Percentiles rank a stretch among this genome's conserved stretches.
These are phyloP conservation scores for Colletotrichum camelliae DNA, from an alignment of 2,329 filamentous ascomycete species.

Conservation along the genomic window DNA sequence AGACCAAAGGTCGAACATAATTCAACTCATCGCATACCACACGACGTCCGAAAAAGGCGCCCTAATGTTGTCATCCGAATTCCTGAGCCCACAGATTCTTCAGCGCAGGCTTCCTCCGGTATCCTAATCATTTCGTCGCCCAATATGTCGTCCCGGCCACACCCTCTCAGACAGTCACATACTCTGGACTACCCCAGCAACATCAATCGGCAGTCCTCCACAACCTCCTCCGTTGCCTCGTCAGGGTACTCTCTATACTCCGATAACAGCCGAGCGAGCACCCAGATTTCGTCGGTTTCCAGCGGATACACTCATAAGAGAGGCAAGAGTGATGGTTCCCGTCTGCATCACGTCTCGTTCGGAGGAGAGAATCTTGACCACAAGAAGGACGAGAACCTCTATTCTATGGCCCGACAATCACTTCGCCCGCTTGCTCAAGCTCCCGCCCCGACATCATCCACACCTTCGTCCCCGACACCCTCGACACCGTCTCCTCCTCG, in stretches of 20 bases:
- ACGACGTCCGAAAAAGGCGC: slow-evolving; percentile 17
- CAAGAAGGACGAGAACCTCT: slow-evolving; percentile 60
- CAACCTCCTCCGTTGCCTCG: slow-evolving; percentile 73
- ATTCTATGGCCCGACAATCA: slow-evolving; percentile 76
- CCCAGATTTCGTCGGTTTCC: slow-evolving; percentile 75
- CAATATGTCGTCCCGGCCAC: slow-evolving; percentile 62
- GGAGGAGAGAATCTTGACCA: slow-evolving; percentile 30
- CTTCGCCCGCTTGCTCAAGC: slow-evolving; percentile 76
- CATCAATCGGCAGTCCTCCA: slow-evolving; percentile 69
- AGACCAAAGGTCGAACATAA: slow-evolving; percentile 4
- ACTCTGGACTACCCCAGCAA: slow-evolving; percentile 51
- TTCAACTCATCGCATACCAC: slow-evolving; percentile 2
- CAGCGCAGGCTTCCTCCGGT: slow-evolving; percentile 27
- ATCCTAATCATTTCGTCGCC: slow-evolving; percentile 22
- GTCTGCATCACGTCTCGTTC: slow-evolving; percentile 45
- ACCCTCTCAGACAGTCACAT: slow-evolving; percentile 63
- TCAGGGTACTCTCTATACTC: slow-evolving; percentile 69
- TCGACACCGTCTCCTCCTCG: slow-evolving; percentile 36
- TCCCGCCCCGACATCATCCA: slow-evolving; percentile 51
- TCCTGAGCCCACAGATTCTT: slow-evolving; percentile 24
- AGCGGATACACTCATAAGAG: slow-evolving; percentile 73
- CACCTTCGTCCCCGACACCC: slow-evolving; percentile 30
- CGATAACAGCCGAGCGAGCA: slow-evolving; percentile 69
- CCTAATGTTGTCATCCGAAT: slow-evolving; percentile 32
- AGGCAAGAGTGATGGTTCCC: slow-evolving; percentile 75